A percentile compares a stretch with the other conserved stretches of the same genome.
These are phyloP conservation scores for Kurtzmaniella fragi DNA, from an alignment of 805 yeast genomes.

Conservation along the genomic window DNA sequence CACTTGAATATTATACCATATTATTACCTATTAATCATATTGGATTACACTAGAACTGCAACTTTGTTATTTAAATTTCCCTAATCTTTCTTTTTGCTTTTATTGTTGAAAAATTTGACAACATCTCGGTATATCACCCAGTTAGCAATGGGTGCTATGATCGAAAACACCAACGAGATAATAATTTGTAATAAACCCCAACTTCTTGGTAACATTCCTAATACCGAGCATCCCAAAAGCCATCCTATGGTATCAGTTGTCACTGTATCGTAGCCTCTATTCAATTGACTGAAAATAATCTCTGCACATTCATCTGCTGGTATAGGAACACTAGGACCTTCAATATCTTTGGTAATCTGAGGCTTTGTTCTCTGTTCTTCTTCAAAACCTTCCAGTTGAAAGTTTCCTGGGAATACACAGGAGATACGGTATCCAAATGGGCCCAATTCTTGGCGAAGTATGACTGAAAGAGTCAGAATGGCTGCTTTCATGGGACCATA, in stretches of 20 bases:
- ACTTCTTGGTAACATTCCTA: constrained; percentile 68
- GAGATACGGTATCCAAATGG: constrained; percentile 66
- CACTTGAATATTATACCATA: too few relatives aligned
- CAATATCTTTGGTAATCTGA: constrained; percentile 70
- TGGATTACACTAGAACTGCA: too few relatives aligned
- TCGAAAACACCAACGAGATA: constrained; percentile 30
- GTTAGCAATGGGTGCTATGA: constrained; percentile 52
- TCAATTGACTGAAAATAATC: constrained; percentile 50
- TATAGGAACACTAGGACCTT: constrained; percentile 77
- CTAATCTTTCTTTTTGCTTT: constrained; percentile 8
- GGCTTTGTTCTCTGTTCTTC: constrained; percentile 87
- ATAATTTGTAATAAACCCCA: constrained; percentile 45
- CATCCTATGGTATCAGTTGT: constrained; percentile 85
- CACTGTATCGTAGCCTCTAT: constrained; percentile 64
- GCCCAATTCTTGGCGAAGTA: constrained; percentile 74
- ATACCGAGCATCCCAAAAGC: constrained; percentile 60
- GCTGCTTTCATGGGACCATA: constrained; percentile 91
- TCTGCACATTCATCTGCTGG: constrained; percentile 62
- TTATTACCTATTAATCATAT: too few relatives aligned
- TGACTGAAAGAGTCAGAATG: constrained; percentile 64
- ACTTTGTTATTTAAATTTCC: too few relatives aligned
- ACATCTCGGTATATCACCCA: constrained; percentile 50
- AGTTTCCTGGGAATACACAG: constrained; percentile 84
- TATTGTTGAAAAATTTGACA: constrained; percentile 38
- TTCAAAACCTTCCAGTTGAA: constrained; percentile 79